Evolutionary conservation across 2,329 filamentous ascomycete species (phyloP).

Genomic region (Ophiostoma himal-ulmi): DNA sequence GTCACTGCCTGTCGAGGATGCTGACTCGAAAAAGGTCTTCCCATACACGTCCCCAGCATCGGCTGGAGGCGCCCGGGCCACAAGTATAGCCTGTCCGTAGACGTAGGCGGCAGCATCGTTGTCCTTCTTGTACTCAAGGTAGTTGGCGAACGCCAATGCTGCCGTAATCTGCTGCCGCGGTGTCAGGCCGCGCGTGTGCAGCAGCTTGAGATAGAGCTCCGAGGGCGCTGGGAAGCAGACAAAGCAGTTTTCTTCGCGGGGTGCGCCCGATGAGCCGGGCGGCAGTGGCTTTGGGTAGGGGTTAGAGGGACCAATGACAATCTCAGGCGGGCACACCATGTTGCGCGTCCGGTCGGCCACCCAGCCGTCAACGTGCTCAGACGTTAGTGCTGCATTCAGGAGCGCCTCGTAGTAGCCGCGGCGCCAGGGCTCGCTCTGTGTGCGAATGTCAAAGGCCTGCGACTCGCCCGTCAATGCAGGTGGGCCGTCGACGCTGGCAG

Average conservation of each 20-base stretch:
- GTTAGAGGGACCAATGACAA: conserved; percentile 77
- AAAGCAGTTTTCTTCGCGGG: conserved; percentile 69
- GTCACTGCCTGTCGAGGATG: conserved; percentile 9
- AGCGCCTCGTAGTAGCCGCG: conserved; percentile 78
- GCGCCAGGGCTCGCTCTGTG: conserved; percentile 76
- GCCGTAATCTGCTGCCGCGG: conserved; percentile 75
- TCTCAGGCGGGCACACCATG: conserved; percentile 63
- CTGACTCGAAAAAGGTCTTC: conserved; percentile 14
- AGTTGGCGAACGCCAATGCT: conserved; percentile 75
- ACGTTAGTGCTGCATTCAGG: conserved; percentile 67
- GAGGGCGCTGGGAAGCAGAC: conserved; percentile 65
- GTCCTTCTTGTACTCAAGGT: conserved; percentile 68
- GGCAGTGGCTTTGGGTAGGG: conserved; percentile 69
- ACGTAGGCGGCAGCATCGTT: conserved; percentile 21
- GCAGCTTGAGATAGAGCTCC: conserved; percentile 71
- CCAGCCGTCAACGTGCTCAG: conserved; percentile 78
- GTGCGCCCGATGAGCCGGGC: conserved; percentile 55
- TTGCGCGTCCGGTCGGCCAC: conserved; percentile 62
- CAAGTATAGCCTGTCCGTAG: conserved; percentile 21
- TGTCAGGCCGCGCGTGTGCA: conserved; percentile 74
- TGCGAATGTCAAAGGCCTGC: conserved; percentile 58
- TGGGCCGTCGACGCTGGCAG: neutral
- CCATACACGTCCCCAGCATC: neutral
- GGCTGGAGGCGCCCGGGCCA: conserved; percentile 5
- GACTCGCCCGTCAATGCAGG: neutral